phyloP scores from a whole-genome alignment of 371 early-diverging fungal genomes.

The Smittium culicis region DNA sequence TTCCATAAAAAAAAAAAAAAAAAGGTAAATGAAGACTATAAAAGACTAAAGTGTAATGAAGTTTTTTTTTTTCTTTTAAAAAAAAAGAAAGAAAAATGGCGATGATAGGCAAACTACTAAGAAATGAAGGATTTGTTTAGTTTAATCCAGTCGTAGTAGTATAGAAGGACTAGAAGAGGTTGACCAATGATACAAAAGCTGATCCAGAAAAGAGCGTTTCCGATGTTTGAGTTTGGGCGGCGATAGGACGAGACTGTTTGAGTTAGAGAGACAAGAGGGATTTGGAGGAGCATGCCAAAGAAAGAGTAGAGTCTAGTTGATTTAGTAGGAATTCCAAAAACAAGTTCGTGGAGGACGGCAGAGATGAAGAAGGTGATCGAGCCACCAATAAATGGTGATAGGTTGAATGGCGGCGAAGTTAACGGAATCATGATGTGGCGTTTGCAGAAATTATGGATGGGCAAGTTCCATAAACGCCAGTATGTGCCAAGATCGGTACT shows the following conservation, averaged over 20 bases:
- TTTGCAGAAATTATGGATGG: constrained; percentile 74
- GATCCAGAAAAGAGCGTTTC: no score
- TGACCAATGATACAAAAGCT: no score
- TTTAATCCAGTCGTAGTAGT: no score
- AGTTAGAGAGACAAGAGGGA: constrained; percentile 69
- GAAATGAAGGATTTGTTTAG: no score
- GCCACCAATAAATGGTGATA: constrained; percentile 34
- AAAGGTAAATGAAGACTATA: no score
- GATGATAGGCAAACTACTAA: no score
- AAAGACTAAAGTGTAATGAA: no score
- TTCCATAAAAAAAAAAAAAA: no score
- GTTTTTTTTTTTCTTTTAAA: no score
- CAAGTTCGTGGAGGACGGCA: constrained; percentile 70
- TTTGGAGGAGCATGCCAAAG: constrained; percentile 74
- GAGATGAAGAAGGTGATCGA: constrained; percentile 62
- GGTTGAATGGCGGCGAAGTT: constrained; percentile 24
- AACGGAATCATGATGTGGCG: constrained; percentile 74
- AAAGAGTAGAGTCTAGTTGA: constrained; percentile 69
- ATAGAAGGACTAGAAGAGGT: no score
- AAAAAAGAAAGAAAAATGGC: no score
- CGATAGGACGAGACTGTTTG: constrained; percentile 14
- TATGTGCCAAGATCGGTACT: constrained; percentile 63
- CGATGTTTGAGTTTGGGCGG: neutral
- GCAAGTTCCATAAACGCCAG: constrained; percentile 85
- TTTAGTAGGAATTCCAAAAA: constrained; percentile 75